Evolutionary conservation across 2,329 filamentous ascomycete species (phyloP).

Genomic region (Colletotrichum brevisporum): DNA sequence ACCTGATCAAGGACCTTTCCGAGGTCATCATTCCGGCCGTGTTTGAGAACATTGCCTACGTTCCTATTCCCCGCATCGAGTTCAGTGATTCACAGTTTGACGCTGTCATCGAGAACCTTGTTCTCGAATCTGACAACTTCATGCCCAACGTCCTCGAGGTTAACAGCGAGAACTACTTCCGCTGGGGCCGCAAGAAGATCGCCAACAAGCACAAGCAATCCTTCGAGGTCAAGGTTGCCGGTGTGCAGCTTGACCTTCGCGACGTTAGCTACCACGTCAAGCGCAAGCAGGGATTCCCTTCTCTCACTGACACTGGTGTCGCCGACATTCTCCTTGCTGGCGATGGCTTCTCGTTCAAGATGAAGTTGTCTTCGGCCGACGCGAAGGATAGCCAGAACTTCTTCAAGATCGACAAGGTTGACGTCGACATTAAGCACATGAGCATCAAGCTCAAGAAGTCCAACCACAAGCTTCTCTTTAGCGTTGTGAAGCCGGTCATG

Average conservation of each 20-base stretch:
- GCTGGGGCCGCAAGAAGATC: constrained; percentile 92
- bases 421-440: constrained; percentile 85
- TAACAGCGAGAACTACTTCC: constrained; percentile 92
- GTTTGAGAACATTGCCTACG: constrained; percentile 89
- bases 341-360: constrained; percentile 90
- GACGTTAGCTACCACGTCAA: constrained; percentile 97
- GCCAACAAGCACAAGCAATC: constrained; percentile 82
- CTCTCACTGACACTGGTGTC: constrained; percentile 88
- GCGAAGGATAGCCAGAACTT: constrained; percentile 83
- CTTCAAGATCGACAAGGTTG: constrained; percentile 93
- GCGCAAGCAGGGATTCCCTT: constrained; percentile 93
- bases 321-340: constrained; percentile 91
- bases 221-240: constrained; percentile 86
- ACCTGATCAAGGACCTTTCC: constrained; percentile 89
- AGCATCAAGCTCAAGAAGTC: constrained; percentile 94
- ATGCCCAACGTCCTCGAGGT: constrained; percentile 94
- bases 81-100: constrained; percentile 88
- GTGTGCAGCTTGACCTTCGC: constrained; percentile 91
- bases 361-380: constrained; percentile 87
- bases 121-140: constrained; percentile 96
- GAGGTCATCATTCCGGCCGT: constrained; percentile 87
- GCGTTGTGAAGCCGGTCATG: constrained; percentile 87
- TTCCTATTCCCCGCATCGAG: constrained; percentile 95
- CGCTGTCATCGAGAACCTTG: constrained; percentile 91
- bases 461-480: constrained; percentile 92